phyloP scores from a whole-genome alignment of 2,329 filamentous ascomycete genomes.

The Incumbomyces delicatus region DNA sequence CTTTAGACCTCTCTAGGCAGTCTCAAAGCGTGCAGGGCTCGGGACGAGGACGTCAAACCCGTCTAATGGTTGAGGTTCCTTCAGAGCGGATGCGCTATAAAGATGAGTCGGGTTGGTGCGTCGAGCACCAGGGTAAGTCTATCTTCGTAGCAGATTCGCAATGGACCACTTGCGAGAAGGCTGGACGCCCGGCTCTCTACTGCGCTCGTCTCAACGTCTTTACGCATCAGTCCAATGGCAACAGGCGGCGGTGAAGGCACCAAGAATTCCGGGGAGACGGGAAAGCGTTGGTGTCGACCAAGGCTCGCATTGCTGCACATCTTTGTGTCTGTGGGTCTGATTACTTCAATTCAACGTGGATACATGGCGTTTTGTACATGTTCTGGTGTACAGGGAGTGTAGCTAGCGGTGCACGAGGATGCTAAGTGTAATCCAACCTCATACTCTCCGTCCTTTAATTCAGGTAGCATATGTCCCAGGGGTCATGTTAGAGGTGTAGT shows the following conservation, averaged over 20 bases:
- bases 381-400: too few species aligned
- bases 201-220: constrained; percentile 5
- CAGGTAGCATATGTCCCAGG: too few species aligned
- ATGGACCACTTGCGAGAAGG: constrained; percentile 2
- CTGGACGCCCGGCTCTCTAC: background rate
- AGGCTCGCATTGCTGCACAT: too few species aligned
- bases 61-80: background rate
- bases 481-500: too few species aligned
- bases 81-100: constrained; percentile 7
- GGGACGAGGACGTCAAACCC: background rate
- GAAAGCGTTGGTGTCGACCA: constrained; percentile 6
- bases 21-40: background rate
- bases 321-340: too few species aligned
- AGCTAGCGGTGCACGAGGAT: too few species aligned
- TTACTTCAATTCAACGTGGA: too few species aligned
- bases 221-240: background rate
- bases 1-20: background rate
- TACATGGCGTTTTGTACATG: too few species aligned
- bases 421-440: too few species aligned
- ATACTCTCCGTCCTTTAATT: too few species aligned
- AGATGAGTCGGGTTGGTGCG: constrained; percentile 5
- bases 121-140: constrained; percentile 3
- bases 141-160: constrained; percentile 8
- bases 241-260: too few species aligned
- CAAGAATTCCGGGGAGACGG: constrained; percentile 1